These are phyloP conservation scores for Protea cynaroides DNA, from an alignment of 164 flowering plant genomes.

Conservation along the genomic window DNA sequence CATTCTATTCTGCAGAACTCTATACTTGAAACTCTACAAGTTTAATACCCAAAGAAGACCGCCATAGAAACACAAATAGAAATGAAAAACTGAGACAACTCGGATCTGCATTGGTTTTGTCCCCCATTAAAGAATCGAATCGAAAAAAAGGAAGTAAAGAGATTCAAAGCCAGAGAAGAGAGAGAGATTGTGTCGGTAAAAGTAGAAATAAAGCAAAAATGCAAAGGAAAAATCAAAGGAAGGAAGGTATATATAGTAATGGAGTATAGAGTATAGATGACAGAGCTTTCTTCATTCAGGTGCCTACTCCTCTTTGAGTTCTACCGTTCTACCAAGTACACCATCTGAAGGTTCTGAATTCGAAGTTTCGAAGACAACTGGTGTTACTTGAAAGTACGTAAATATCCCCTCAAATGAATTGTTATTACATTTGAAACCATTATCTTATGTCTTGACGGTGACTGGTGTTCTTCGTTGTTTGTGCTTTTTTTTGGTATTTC, in stretches of 20 bases:
- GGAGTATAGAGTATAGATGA: too few relatives aligned
- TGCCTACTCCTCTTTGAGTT: too few relatives aligned
- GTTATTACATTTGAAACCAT: neutral
- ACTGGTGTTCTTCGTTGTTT: too few relatives aligned
- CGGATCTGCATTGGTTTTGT: neutral
- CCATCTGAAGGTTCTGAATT: too few relatives aligned
- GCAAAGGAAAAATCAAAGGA: neutral
- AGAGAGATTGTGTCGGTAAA: conserved; percentile 6
- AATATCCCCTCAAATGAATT: neutral
- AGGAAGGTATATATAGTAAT: neutral
- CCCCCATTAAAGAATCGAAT: neutral
- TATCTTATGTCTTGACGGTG: neutral
- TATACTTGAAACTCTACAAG: neutral
- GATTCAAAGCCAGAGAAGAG: neutral
- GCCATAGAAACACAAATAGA: neutral
- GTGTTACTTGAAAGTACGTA: neutral
- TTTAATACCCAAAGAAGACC: neutral
- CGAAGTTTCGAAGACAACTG: neutral
- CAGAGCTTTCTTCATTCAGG: too few relatives aligned
- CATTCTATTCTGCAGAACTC: neutral
- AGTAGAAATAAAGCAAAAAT: neutral
- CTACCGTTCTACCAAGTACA: too few relatives aligned
- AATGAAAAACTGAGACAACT: neutral
- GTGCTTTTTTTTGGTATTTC: too few relatives aligned
- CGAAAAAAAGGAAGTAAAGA: neutral